Evolutionary conservation across 371 early-diverging fungal species (phyloP), one percentile per base, ranked within the genome.

Genomic region (Mortierella sp.): DNA sequence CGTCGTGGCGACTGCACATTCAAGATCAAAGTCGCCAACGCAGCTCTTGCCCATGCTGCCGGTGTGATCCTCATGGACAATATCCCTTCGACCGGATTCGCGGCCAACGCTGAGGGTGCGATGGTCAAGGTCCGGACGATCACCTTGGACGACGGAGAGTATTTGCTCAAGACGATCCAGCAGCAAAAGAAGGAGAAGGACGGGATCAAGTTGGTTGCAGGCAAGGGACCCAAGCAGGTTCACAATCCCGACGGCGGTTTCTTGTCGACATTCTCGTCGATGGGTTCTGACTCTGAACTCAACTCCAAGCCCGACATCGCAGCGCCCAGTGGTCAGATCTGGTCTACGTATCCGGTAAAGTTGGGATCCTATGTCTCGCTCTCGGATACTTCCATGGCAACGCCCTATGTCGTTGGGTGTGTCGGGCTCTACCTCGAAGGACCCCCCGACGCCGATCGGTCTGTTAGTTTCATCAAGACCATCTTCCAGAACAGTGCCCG

Each of bases 321-420:
- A 41, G 94, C 93, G 4, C 94, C 95, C 4, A 94, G 95, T 31
- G 94, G 93, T 11, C 87, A 90, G 64, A 94, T 95, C 41, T 94
- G 91, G 81, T 94, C 94, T 22, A 94, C 94, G 45, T 93, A 87
- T 66, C 92, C 91, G 1, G 64, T 88, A 39, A 81, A 74, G 73
- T 67, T 87, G 24, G 92, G 91, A 2, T 82, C 83, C 4, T 94
- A 92, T 82, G 92, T 90, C 13, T 78, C 90, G 1, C 79, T 90
- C 65, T 90, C 91, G 11, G 95, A 95, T 11, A 91, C 91, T 0
- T 89, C 89, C 6, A 92, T 93, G 95, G 94, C 95, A 0, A 90
- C 92, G 45, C 95, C 95, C 0, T 93, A 92, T 75, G 88, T 92
- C 1, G 88, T 93, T 4, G 95, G 95, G 4, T 85, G 89, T 50